phyloP scores from a whole-genome alignment of 345 rosid species.

The Melaleuca alternifolia region DNA sequence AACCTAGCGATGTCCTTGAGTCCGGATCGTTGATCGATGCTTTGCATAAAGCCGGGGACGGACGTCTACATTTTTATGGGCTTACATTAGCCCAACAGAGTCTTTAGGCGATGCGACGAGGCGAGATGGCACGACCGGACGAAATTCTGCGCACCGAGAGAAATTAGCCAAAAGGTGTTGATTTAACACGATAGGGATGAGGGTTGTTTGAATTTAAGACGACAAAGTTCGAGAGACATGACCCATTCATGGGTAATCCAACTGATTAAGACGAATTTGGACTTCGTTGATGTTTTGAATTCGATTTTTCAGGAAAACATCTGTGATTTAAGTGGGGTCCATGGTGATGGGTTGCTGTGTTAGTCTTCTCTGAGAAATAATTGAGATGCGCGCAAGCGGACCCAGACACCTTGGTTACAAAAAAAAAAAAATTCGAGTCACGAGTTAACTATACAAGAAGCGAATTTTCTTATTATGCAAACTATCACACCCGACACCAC shows the following conservation, averaged over 20 bases:
- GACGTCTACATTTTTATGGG: background rate
- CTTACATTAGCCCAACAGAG: background rate
- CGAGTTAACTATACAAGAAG: background rate
- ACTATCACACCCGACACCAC: background rate
- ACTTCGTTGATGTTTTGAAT: too few species aligned
- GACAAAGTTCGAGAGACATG: too few species aligned
- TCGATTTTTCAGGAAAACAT: too few species aligned
- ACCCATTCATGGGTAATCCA: too few species aligned
- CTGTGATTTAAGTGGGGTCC: too few species aligned
- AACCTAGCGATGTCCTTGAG: conserved; percentile 3
- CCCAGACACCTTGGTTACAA: too few species aligned
- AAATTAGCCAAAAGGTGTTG: background rate
- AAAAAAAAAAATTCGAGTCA: too few species aligned
- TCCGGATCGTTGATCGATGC: background rate
- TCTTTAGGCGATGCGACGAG: background rate
- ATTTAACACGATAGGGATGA: background rate
- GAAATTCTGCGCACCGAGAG: background rate
- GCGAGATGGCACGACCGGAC: too few species aligned
- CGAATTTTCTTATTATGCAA: background rate
- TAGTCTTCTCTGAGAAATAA: too few species aligned
- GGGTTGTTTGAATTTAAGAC: fast-evolving
- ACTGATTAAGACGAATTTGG: too few species aligned
- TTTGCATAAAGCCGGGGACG: background rate
- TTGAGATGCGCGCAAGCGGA: too few species aligned
- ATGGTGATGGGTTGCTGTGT: too few species aligned